phyloP scores from a whole-genome alignment of 1,139 yeast genomes.

The Blastobotrys indianensis region DNA sequence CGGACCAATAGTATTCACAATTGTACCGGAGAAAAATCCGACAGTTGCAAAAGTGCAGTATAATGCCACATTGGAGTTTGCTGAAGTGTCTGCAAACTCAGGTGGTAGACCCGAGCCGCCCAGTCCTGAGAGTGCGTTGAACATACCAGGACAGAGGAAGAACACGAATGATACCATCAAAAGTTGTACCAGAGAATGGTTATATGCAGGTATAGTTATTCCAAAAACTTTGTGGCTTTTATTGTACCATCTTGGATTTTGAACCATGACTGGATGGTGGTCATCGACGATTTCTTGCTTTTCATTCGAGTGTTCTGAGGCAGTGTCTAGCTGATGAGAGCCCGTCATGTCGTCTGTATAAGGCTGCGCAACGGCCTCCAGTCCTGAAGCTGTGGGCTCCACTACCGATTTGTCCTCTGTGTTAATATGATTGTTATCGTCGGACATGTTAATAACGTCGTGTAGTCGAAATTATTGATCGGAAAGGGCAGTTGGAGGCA shows the following conservation, averaged over 20 bases:
- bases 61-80: slow-evolving; percentile 50
- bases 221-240: slow-evolving; percentile 17
- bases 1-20: slow-evolving; percentile 50
- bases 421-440: too few species aligned
- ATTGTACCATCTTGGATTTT: slow-evolving; percentile 19
- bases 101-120: slow-evolving; percentile 42
- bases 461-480: too few species aligned
- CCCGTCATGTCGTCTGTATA: too few species aligned
- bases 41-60: slow-evolving; percentile 48
- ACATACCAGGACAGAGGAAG: slow-evolving; percentile 43
- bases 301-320: too few species aligned
- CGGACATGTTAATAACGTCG: too few species aligned
- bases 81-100: slow-evolving; percentile 34
- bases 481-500: too few species aligned
- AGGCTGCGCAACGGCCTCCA: too few species aligned
- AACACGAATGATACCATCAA: slow-evolving; percentile 29
- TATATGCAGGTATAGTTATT: slow-evolving; percentile 17
- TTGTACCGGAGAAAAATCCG: slow-evolving; percentile 57
- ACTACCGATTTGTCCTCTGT: too few species aligned
- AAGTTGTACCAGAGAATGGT: slow-evolving; percentile 25
- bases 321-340: too few species aligned
- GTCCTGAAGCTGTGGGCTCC: too few species aligned
- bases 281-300: background rate
- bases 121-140: slow-evolving; percentile 49
- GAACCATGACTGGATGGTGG: slow-evolving; percentile 7